These are phyloP conservation scores for Paspalum vaginatum DNA, from an alignment of 176 grass and related monocot genomes.

Conservation along the genomic window DNA sequence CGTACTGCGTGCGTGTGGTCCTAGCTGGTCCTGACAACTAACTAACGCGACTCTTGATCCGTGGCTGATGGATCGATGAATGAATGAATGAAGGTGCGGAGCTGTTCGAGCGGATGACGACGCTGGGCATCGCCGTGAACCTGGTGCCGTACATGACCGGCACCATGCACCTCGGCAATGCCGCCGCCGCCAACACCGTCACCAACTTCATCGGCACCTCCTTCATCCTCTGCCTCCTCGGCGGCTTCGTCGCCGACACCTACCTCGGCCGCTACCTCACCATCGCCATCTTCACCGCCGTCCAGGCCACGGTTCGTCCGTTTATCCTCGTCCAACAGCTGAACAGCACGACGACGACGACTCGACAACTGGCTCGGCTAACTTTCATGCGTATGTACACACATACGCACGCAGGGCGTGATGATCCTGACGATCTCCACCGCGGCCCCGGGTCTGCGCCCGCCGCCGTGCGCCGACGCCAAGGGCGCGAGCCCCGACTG, in stretches of 20 bases:
- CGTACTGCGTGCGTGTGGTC: not conserved
- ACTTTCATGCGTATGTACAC: no score
- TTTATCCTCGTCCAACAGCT: no score
- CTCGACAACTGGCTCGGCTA: no score
- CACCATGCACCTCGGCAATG: slow-evolving; percentile 94
- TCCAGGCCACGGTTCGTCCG: slow-evolving; percentile 69
- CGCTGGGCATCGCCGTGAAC: slow-evolving; percentile 93
- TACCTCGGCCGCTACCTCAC: slow-evolving; percentile 97
- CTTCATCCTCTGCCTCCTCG: slow-evolving; percentile 95
- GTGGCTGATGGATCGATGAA: not conserved
- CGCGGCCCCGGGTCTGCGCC: slow-evolving; percentile 58
- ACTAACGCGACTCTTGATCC: no score
- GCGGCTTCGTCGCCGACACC: slow-evolving; percentile 93
- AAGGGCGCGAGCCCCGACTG: slow-evolving; percentile 44
- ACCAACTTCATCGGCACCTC: slow-evolving; percentile 97
- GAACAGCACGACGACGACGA: no score
- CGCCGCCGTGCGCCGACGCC: slow-evolving; percentile 48
- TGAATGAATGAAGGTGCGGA: slow-evolving; percentile 54
- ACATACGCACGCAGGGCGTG: slow-evolving; percentile 82
- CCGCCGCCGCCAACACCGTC: slow-evolving; percentile 79
- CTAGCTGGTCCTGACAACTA: not conserved
- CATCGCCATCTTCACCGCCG: slow-evolving; percentile 81
- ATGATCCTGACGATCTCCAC: slow-evolving; percentile 86
- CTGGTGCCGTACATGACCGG: slow-evolving; percentile 90
- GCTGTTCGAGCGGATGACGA: slow-evolving; percentile 91